A percentile compares a stretch with the other conserved stretches of the same genome.
These are phyloP conservation scores for Geranium incanum DNA, from an alignment of 441 rosid species.

Conservation along the genomic window DNA sequence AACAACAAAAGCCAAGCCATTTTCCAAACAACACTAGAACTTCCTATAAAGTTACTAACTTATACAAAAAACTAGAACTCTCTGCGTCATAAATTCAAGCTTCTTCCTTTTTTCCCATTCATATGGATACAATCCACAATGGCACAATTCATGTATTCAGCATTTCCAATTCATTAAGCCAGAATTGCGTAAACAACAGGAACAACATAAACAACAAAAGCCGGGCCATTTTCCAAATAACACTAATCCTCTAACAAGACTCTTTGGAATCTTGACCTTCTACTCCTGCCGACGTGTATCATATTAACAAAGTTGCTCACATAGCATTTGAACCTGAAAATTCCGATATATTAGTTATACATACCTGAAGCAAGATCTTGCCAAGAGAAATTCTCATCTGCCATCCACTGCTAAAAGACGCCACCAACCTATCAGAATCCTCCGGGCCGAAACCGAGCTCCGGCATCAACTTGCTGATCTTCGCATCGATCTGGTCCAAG, in stretches of 20 bases:
- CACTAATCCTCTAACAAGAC: neutral
- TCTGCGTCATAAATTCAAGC: neutral
- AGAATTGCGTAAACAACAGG: neutral
- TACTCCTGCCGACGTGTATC: neutral
- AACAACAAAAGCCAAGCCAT: neutral
- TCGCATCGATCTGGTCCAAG: conserved; percentile 65
- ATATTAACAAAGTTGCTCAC: neutral
- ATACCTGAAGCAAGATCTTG: conserved; percentile 89
- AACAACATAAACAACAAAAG: neutral
- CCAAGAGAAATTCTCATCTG: conserved; percentile 99
- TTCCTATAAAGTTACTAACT: neutral
- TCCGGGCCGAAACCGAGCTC: conserved; percentile 69
- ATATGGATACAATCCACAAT: no score
- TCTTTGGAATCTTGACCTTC: no score
- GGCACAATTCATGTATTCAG: neutral
- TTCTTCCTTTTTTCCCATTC: no score
- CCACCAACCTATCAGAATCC: conserved; percentile 86
- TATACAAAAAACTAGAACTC: neutral
- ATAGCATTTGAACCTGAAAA: neutral
- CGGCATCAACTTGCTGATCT: conserved; percentile 83
- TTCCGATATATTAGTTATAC: neutral
- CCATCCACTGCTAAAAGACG: conserved; percentile 92
- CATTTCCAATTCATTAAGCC: neutral
- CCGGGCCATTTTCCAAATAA: neutral
- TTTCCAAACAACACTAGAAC: neutral